Evolutionary conservation across 169 alveolate species (phyloP).

Genomic region (Haemoproteus tartakovskyi): DNA sequence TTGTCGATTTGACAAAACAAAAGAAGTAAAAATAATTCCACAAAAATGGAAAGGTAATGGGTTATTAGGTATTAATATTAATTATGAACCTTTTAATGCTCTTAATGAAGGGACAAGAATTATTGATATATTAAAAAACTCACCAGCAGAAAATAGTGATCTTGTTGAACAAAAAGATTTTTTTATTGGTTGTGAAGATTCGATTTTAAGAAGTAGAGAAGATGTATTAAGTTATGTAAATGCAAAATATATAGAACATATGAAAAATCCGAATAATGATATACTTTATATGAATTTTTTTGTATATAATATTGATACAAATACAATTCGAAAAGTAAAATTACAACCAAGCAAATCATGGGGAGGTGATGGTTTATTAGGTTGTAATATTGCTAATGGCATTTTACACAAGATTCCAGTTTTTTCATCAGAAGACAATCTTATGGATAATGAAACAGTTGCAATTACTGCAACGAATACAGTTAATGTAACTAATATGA

Average conservation of each 20-base stretch:
- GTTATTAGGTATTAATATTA: slow-evolving; percentile 72
- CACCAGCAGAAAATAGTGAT: slow-evolving; percentile 71
- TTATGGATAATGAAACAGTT: not conserved
- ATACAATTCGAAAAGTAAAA: slow-evolving; percentile 64
- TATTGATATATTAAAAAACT: slow-evolving; percentile 64
- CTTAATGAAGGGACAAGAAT: slow-evolving; percentile 75
- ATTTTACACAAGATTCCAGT: slow-evolving; percentile 68
- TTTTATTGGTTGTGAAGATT: slow-evolving; percentile 64
- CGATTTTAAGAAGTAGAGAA: slow-evolving; percentile 25
- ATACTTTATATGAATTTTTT: not conserved
- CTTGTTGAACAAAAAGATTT: slow-evolving; percentile 71
- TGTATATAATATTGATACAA: slow-evolving; percentile 71
- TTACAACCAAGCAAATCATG: slow-evolving; percentile 62
- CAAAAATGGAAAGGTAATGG: slow-evolving; percentile 80
- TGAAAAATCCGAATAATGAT: not conserved
- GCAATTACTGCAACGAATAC: not conserved
- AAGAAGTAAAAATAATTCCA: slow-evolving; percentile 69
- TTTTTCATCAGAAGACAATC: not conserved
- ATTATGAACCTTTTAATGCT: slow-evolving; percentile 68
- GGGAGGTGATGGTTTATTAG: slow-evolving; percentile 76
- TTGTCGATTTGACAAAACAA: slow-evolving; percentile 68
- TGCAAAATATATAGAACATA: not conserved
- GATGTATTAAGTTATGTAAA: slow-evolving; percentile 10
- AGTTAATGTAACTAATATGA: not conserved
- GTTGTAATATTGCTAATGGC: slow-evolving; percentile 71